Base-by-base conservation (phyloP, 345 rosid genomes). In the Euphorbia peplus region DNA sequence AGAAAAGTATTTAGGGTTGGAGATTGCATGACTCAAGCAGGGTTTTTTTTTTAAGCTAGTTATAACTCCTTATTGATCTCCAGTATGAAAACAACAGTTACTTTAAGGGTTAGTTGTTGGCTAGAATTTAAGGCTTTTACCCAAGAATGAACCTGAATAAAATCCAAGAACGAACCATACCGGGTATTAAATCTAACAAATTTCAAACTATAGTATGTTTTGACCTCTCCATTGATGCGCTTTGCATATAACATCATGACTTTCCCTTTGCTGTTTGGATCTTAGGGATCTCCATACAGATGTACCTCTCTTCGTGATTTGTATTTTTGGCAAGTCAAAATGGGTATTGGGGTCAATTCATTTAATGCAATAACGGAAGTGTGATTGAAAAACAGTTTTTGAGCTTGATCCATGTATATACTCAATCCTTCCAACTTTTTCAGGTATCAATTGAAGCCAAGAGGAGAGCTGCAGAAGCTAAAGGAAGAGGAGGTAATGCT, bases 401-500 rank as follows among this genome's bases (percentile, higher is more conserved):
- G 19, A 26, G n/a, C 14, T 52, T 60, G 16, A 8, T 3, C 25
- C 55, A 25, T 18, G 13, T 59, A 22, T 29, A 29, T 51, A 19
- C 60, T 48, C 18, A 8, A 48, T 16, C 32, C 21, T 12, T 29
- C 14, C 14, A 59, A 63, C 48, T 64, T 67, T 56, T 69, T 60
- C 82, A 90, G 97, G 95, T 88, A 71, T 71, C 88, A n/a, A 83
- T 83, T 30, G 96, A 91, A 82, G 85, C 86, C 39, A 91, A 86
- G 80, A 78, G 76, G 71, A 91, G 83, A 82, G 92, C 95, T 22
- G 95, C 86, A 13, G 93, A 91, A 82, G 95, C 98, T 22, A 93
- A 93, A 87, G 79, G 87, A 60, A 88, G 98, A 87, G 98, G 91
- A 79, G 86, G 85, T 35, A 96, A 87, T 8, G 97, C 95, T 5